Percentiles rank a stretch among this genome's conserved stretches.
These are phyloP conservation scores for Boletellus sp. DNA, from an alignment of 768 basidiomycete species.

Conservation along the genomic window DNA sequence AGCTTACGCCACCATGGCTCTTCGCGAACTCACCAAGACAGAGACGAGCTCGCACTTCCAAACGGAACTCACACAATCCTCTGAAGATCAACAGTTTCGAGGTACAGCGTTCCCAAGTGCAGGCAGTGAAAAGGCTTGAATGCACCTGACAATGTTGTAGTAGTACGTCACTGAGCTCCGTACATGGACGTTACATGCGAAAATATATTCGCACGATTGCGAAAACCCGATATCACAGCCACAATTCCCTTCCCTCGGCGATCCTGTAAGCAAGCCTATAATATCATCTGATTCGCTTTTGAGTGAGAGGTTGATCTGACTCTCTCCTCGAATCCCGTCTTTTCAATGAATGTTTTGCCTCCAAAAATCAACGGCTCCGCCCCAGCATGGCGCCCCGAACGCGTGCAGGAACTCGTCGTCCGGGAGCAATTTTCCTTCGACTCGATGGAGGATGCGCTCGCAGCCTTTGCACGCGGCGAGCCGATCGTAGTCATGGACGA, in stretches of 20 bases:
- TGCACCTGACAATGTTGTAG: no score
- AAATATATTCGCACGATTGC: no score
- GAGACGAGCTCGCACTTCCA: slow-evolving; percentile 94
- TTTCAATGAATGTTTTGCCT: neutral
- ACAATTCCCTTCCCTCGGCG: no score
- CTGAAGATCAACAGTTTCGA: slow-evolving; percentile 81
- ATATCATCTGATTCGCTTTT: no score
- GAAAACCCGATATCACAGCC: no score
- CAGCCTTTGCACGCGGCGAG: slow-evolving; percentile 73
- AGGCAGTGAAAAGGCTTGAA: no score
- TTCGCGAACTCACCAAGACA: slow-evolving; percentile 91
- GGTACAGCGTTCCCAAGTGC: slow-evolving; percentile 36
- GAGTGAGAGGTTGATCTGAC: no score
- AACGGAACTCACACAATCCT: slow-evolving; percentile 66
- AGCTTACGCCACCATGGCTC: slow-evolving; percentile 97
- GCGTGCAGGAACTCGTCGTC: slow-evolving; percentile 12
- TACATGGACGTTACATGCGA: no score
- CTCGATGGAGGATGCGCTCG: slow-evolving; percentile 72
- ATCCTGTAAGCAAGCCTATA: no score
- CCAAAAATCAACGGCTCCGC: slow-evolving; percentile 13
- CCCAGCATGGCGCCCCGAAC: slow-evolving; percentile 21
- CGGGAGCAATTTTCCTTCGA: slow-evolving; percentile 65
- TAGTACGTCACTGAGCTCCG: no score
- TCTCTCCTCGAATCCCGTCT: slow-evolving; percentile 6
- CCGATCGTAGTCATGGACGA: slow-evolving; percentile 99